Base-by-base conservation (phyloP, 2,329 filamentous ascomycete species). In the Mollisiaceae sp. region DNA sequence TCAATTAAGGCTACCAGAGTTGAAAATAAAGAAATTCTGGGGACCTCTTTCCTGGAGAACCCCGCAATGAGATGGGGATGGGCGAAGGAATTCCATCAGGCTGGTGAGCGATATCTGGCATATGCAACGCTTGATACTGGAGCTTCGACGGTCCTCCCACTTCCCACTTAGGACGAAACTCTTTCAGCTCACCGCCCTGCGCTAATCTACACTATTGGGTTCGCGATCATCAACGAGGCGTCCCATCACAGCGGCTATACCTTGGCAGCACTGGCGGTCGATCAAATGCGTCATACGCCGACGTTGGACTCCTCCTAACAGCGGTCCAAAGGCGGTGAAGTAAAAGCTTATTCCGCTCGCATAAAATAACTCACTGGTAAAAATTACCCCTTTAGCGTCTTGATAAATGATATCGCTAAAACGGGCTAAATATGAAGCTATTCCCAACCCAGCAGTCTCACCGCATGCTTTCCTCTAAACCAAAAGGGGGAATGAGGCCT, bases 231-330 rank as follows among this genome's bases (percentile, higher is more conserved):
- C n/a, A 20, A 8, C 18, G 3, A 3, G 20, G 43, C 15, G 18
- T 45, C 11, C 43, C 43, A 41, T 3, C 15, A 9, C 8, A 41
- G 11, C 2, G 15, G 12, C 12, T 3, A 41, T 14, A 45, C 18
- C 45, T 43, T 15, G 15, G 11, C n/a, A 4, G n/a, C 18, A n/a
- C 4, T n/a, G 8, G 45, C 8, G 1, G 41, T 35, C 58, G 43
- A 60, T 60, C 58, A 35, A 8, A 12, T 22, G 18, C 41, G 58
- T 50, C 45, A 50, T 50, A 50, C n/a, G n/a, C 45, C 45, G 45
- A 50, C n/a, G 18, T 8, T n/a, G 20, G 18, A 22, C 2, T 41
- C 8, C 8, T 14, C 38, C 8, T 3, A 41, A 18, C 2, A 14
- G 38, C 11, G 2, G 11, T 41, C 38, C 11, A 41, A 12, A 14